These are phyloP conservation scores for Gardenia jasminoides DNA, from an alignment of 257 asterid genomes.

Conservation along the genomic window DNA sequence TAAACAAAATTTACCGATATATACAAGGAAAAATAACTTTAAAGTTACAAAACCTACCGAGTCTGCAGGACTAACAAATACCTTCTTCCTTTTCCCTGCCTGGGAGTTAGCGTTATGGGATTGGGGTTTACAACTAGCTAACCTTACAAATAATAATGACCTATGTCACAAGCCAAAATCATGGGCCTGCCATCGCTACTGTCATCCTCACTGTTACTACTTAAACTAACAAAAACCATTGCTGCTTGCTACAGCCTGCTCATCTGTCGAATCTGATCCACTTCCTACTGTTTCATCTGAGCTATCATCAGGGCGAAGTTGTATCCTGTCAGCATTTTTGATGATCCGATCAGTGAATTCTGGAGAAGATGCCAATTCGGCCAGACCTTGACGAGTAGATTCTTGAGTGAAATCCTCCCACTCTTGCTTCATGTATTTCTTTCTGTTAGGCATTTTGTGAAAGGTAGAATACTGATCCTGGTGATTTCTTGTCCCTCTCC, in stretches of 20 bases:
- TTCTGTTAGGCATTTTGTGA: constrained; percentile 61
- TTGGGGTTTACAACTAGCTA: not conserved
- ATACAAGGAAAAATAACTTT: not conserved
- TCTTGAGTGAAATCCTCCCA: constrained; percentile 75
- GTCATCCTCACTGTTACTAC: constrained; percentile 23
- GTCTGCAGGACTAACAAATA: too few relatives aligned
- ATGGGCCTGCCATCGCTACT: not conserved
- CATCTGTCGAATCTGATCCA: constrained; percentile 63
- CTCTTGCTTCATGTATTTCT: constrained; percentile 60
- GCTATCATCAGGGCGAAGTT: constrained; percentile 46
- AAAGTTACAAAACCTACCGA: not conserved
- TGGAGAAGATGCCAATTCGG: constrained; percentile 67
- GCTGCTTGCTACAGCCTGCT: constrained; percentile 51
- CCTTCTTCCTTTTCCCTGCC: not conserved
- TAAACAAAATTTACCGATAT: not conserved
- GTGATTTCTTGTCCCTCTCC: constrained; percentile 19
- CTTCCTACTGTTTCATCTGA: constrained; percentile 67
- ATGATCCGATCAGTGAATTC: constrained; percentile 76
- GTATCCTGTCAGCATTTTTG: constrained; percentile 57
- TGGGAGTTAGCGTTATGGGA: not conserved
- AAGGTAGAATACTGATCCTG: constrained; percentile 53
- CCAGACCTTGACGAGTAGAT: constrained; percentile 64
- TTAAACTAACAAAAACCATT: constrained; percentile 43
- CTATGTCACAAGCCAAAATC: not conserved
- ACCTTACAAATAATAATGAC: not conserved